Base-by-base conservation (phyloP, 352 stramenopile species). In the Peronospora destructor region DNA sequence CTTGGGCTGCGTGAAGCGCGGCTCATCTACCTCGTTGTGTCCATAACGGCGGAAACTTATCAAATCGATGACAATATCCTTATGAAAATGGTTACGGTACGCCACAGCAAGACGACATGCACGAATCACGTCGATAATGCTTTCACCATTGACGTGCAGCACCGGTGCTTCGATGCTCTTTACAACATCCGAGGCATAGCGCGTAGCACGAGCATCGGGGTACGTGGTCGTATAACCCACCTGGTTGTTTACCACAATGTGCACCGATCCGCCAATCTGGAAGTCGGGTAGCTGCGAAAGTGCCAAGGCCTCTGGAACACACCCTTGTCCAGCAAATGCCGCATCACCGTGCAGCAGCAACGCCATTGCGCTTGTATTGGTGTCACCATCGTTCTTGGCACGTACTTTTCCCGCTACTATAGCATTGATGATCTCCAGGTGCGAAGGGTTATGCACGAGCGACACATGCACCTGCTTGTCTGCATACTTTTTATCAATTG, bases 1-100 rank as follows among this genome's bases (percentile, higher is more conserved):
- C 35, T 85, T 82, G 0, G 85, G 85, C 53, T 95, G 82, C 35
- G 86, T 95, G 56, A 95, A 91, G 13, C 77, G 73, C 11, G 86
- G 86, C 40, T 95, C 83, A 49, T 95, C 85, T 4, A 92, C 73
- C 61, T 95, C 86, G 53, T 95, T 95, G 76, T 95, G 85, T 42
- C 85, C 86, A 49, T 95, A 76, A 23, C 81, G 81, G 50, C 86
- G 79, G 61, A 84, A 95, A 13, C 68, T 80, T 43, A 89, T 66
- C 36, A 95, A 61, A 44, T 95, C 83, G 34, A 95, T 82, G 28
- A 95, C 66, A 28, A 93, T 76, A 41, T 95, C 86, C 48, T 91
- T 89, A 29, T 84, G 56, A 59, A 95, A 95, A 9, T 70, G 38
- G 49, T 91, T 84, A 37, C 85, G 85, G 53, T 87, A 95, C 9